Percentiles rank a stretch among this genome's conserved stretches.
phyloP scores from a whole-genome alignment of 2,329 filamentous ascomycete species.

The Trichoderma endophyticum region DNA sequence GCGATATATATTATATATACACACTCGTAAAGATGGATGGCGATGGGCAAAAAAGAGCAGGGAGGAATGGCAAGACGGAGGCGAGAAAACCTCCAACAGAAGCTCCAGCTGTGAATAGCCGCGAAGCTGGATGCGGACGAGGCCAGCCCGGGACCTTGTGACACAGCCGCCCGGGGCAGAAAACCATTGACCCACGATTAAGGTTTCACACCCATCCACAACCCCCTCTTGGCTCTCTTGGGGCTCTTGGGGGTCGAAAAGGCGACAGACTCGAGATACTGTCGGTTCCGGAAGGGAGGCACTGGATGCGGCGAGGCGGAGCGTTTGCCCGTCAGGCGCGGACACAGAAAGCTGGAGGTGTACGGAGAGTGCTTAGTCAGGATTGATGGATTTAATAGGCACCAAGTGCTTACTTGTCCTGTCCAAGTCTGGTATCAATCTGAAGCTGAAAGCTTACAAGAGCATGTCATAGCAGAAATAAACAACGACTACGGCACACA shows the following conservation, averaged over 20 bases:
- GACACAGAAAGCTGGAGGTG: background rate
- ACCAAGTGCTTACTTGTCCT: background rate
- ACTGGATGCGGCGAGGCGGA: conserved; percentile 17
- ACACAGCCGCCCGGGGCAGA: conserved; percentile 3
- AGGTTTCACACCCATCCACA: conserved; percentile 15
- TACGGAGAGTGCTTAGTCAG: background rate
- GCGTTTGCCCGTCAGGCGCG: background rate
- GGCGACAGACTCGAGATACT: background rate
- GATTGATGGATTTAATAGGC: background rate
- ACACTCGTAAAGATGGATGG: background rate
- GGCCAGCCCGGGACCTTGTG: conserved; percentile 11
- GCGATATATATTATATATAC: background rate
- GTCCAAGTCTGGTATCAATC: background rate
- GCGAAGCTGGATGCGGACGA: conserved; percentile 7
- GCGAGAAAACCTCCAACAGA: background rate
- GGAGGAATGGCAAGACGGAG: background rate
- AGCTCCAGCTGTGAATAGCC: conserved; percentile 1
- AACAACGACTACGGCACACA: background rate
- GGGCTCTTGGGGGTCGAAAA: background rate
- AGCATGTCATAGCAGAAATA: background rate
- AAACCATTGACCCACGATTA: conserved; percentile 7
- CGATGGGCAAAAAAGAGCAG: background rate
- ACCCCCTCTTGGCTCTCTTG: background rate
- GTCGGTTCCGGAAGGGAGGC: conserved; percentile 4
- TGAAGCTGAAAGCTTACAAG: background rate